These are phyloP conservation scores for Nigrospora osmanthi DNA, from an alignment of 2,329 filamentous ascomycete species.

Conservation along the genomic window DNA sequence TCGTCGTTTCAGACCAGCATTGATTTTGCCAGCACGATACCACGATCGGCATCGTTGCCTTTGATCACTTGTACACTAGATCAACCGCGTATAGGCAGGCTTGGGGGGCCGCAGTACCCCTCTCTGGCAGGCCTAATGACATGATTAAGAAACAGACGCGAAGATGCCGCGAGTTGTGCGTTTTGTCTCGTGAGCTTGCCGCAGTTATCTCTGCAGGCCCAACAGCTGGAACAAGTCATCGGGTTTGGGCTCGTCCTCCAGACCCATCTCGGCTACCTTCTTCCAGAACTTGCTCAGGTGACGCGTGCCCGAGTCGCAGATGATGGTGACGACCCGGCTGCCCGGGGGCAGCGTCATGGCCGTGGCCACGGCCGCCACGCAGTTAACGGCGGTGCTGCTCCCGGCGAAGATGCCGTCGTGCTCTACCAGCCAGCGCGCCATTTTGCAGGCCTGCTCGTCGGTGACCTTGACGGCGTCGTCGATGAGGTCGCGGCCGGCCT, in stretches of 20 bases:
- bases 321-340: constrained; percentile 70
- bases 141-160: no score
- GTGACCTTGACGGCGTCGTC: constrained; percentile 86
- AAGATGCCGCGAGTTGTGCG: no score
- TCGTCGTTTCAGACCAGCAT: no score
- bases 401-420: constrained; percentile 92
- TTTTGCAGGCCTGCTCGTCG: constrained; percentile 80
- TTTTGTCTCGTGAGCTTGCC: no score
- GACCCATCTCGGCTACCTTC: constrained; percentile 57
- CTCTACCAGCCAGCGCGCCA: constrained; percentile 96
- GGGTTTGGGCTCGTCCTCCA: constrained; percentile 47
- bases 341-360: constrained; percentile 54
- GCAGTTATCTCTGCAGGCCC: constrained; percentile 26
- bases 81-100: no score
- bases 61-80: no score
- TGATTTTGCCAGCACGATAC: no score
- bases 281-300: constrained; percentile 85
- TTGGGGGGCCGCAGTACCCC: no score
- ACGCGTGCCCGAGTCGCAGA: constrained; percentile 76
- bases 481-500: constrained; percentile 75
- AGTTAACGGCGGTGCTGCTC: constrained; percentile 95
- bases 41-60: no score
- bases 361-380: constrained; percentile 67
- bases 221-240: constrained; percentile 42
- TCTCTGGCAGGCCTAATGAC: no score